These are phyloP conservation scores for Aspergillus flavus DNA, from an alignment of 2,329 filamentous ascomycete genomes.

Conservation along the genomic window DNA sequence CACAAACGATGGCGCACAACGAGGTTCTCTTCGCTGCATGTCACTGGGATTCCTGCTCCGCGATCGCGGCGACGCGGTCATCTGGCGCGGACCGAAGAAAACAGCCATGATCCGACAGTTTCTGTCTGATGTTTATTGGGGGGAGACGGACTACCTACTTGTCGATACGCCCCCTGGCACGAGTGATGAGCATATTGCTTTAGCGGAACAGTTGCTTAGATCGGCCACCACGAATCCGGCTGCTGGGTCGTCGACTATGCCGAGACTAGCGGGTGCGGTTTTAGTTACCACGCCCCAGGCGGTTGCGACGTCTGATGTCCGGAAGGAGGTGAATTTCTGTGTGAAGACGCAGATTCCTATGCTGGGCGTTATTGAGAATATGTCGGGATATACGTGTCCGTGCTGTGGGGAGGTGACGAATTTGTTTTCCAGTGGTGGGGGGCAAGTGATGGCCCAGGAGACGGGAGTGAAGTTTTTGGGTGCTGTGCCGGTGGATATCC, in stretches of 20 bases:
- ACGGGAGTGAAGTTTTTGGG: constrained; percentile 84
- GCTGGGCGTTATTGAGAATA: constrained; percentile 93
- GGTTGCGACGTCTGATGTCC: constrained; percentile 88
- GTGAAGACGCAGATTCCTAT: constrained; percentile 77
- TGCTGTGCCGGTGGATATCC: constrained; percentile 86
- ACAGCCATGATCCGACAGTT: constrained; percentile 99
- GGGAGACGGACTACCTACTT: constrained; percentile 82
- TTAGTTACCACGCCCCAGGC: constrained; percentile 96
- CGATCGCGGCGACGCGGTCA: constrained; percentile 83
- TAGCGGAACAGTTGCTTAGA: constrained; percentile 78
- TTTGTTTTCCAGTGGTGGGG: constrained; percentile 89
- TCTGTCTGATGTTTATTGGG: constrained; percentile 87
- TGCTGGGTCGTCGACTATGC: constrained; percentile 32
- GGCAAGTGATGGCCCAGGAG: constrained; percentile 83
- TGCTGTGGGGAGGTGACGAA: constrained; percentile 82
- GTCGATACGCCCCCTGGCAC: constrained; percentile 97
- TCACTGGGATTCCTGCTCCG: constrained; percentile 88
- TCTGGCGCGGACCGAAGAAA: constrained; percentile 98
- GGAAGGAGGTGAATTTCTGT: constrained; percentile 94
- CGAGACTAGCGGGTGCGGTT: constrained; percentile 81
- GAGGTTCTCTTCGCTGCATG: constrained; percentile 67
- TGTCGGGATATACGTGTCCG: constrained; percentile 63
- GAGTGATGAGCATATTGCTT: constrained; percentile 93
- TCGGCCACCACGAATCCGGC: constrained; percentile 35
- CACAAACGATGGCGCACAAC: constrained; percentile 17